Evolutionary conservation across 257 asterid species (phyloP).

Genomic region (Mitragyna speciosa): DNA sequence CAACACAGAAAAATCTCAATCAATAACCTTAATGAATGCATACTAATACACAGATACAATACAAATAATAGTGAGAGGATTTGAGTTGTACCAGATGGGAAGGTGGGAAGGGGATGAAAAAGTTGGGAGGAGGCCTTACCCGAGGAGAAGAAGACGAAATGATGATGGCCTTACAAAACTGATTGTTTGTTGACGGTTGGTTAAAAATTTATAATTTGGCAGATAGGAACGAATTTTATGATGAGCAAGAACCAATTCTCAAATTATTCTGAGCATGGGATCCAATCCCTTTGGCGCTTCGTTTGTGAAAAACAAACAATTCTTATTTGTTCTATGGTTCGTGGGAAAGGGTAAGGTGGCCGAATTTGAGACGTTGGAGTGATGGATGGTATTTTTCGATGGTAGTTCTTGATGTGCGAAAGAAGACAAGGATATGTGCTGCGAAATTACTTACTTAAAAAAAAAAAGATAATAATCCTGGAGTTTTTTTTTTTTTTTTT

Average conservation of each 20-base stretch:
- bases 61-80: too few relatives aligned
- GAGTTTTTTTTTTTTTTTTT: too few relatives aligned
- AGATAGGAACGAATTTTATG: not conserved
- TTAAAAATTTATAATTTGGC: too few relatives aligned
- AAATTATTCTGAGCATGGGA: constrained; percentile 18
- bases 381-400: not conserved
- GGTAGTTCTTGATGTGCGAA: too few relatives aligned
- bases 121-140: not conserved
- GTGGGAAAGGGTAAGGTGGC: not conserved
- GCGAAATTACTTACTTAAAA: too few relatives aligned
- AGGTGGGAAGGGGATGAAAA: too few relatives aligned
- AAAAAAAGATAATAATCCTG: too few relatives aligned
- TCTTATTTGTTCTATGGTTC: too few relatives aligned
- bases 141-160: not conserved
- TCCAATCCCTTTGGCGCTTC: constrained; percentile 44
- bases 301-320: constrained; percentile 15
- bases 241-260: not conserved
- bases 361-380: not conserved
- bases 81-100: too few relatives aligned
- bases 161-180: constrained; percentile 17
- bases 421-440: too few relatives aligned
- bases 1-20: not conserved
- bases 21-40: not conserved
- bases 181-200: too few relatives aligned
- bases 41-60: not conserved